Percentiles rank a stretch among this genome's conserved stretches.
Evolutionary conservation across 169 alveolate genomes (phyloP).

Genomic region (Plasmodium blacklocki): DNA sequence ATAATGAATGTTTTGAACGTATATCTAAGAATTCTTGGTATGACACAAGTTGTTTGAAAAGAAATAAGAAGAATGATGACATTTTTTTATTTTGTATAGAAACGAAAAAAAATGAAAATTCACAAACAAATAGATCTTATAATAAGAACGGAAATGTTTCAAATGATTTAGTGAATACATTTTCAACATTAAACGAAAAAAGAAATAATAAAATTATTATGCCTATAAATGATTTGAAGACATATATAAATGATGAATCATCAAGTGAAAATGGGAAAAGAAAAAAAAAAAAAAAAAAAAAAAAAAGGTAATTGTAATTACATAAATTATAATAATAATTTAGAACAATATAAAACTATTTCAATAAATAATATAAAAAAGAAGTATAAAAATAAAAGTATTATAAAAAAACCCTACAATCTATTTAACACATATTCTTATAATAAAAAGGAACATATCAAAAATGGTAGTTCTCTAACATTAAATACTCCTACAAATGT

Average conservation of each 20-base stretch:
- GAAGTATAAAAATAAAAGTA: too few relatives aligned
- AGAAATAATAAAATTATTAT: constrained; percentile 6
- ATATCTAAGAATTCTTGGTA: constrained; percentile 73
- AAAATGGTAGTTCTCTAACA: too few relatives aligned
- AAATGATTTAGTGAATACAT: neutral
- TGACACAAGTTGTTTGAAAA: constrained; percentile 47
- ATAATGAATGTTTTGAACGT: constrained; percentile 36
- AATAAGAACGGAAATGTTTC: neutral
- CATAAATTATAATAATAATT: too few relatives aligned
- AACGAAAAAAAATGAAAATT: constrained; percentile 19
- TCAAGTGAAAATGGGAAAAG: constrained; percentile 23
- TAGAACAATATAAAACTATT: too few relatives aligned
- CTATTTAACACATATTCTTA: too few relatives aligned
- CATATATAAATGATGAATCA: neutral
- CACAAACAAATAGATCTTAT: neutral
- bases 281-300: neutral
- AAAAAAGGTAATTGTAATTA: too few relatives aligned
- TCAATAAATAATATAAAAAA: too few relatives aligned
- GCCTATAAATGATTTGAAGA: neutral
- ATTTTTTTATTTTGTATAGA: constrained; percentile 56
- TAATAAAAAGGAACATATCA: too few relatives aligned
- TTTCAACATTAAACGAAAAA: neutral
- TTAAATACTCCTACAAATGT: too few relatives aligned
- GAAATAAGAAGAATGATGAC: constrained; percentile 15
- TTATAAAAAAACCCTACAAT: too few relatives aligned